phyloP scores from a whole-genome alignment of 371 early-diverging fungal genomes.

The Chytridium lagenaria region DNA sequence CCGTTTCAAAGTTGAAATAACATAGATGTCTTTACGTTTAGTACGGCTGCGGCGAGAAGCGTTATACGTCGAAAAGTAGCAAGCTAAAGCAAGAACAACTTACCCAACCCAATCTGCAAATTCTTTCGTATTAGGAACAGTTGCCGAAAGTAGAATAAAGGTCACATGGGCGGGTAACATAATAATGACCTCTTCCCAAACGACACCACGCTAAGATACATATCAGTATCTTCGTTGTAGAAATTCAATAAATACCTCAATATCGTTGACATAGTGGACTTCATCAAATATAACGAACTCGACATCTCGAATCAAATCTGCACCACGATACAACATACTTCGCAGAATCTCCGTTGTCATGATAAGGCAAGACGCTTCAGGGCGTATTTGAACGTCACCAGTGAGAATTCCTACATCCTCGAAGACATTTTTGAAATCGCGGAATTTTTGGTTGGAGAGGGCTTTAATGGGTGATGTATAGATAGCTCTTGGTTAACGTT shows the following conservation, averaged over 20 bases:
- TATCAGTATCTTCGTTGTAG: background rate
- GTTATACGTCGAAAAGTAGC: background rate
- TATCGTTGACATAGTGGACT: conserved; percentile 98
- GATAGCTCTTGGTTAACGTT: conserved; percentile 71
- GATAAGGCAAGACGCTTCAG: conserved; percentile 94
- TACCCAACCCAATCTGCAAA: conserved; percentile 99
- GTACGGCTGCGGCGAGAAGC: conserved; percentile 71
- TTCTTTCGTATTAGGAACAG: conserved; percentile 98
- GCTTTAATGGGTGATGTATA: conserved; percentile 99
- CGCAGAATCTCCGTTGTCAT: conserved; percentile 99
- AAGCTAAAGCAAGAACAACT: background rate
- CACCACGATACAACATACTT: conserved; percentile 97
- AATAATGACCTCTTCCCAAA: conserved; percentile 99
- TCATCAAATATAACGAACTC: conserved; percentile 99
- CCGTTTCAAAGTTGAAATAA: conserved; percentile 95
- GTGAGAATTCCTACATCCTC: conserved; percentile 97
- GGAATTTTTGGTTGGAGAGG: conserved; percentile 98
- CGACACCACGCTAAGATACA: conserved; percentile 88
- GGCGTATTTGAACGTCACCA: conserved; percentile 98
- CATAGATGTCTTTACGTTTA: conserved; percentile 95
- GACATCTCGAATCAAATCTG: conserved; percentile 95
- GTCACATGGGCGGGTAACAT: conserved; percentile 96
- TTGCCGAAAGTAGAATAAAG: conserved; percentile 96
- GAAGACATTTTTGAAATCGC: conserved; percentile 93
- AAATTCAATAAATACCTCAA: conserved; percentile 62